Base-by-base conservation (phyloP, 805 yeast species). In the Hanseniaspora thailandica region DNA sequence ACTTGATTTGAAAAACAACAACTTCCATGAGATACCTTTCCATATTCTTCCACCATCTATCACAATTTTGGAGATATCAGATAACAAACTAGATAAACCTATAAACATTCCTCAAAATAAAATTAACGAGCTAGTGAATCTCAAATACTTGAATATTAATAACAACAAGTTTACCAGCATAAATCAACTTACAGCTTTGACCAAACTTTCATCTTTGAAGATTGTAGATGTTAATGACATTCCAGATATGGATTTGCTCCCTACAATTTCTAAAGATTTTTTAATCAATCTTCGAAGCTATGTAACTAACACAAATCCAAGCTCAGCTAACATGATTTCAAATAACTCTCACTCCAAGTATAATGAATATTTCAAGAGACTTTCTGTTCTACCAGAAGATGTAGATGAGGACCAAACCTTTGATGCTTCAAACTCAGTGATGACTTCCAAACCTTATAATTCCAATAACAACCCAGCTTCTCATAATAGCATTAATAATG, bases 1-100 rank as follows among this genome's bases (percentile, higher is more conserved):
- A 57, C 66, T 86, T 54, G 90, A 85, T 63, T 65, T 86, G 45
- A 84, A 84, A 62, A 70, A 72, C 55, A 86, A 86, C 63, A 62
- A 67, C 44, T 71, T 86, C 49, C 58, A 69, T 2, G 70, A 67
- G 45, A 72, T 85, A 44, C 88, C 94, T 0, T 43, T 45, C 34
- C 19, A 38, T 12, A 8, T 31, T 36, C 30, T 54, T 3, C 63
- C 66, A 1, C 60, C 63, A 12, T 69, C 71, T 7, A 66, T 85
- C 52, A 89, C 82, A 60, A 79, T 80, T 49, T 65, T 85, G 40
- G 90, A 85, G 64, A 63, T 84, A 20, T 79, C 87, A 20, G 66
- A 70, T 35, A 85, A 85, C 62, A 64, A 63, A 25, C 66, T 85
- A 28, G 62, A 64, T n/a, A 57, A 35, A 20, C 8, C 38, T 1